Conservation (phyloP, 768 basidiomycete species). For the Calocera cornea region DNA sequence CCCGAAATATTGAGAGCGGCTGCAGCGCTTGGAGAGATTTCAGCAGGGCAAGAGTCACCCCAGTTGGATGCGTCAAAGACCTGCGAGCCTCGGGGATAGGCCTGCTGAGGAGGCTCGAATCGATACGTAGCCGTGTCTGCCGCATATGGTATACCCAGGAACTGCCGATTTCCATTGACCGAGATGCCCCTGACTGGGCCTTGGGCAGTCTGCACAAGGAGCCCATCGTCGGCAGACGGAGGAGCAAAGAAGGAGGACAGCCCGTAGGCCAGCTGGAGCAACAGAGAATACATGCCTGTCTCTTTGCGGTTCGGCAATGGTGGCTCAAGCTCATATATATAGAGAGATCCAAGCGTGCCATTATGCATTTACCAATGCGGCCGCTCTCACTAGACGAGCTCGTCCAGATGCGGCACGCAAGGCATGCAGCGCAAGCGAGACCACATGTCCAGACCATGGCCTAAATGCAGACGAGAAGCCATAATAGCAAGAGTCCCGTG, state of each 20-base stretch:
- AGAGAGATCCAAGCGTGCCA: background rate
- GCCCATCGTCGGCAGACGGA: background rate
- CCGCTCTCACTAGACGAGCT: background rate
- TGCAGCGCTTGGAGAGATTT: background rate
- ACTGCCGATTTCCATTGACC: background rate
- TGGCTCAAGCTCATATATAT: background rate
- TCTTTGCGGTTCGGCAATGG: background rate
- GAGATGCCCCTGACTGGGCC: background rate
- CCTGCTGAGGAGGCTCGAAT: background rate
- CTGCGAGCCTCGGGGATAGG: background rate
- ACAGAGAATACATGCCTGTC: background rate
- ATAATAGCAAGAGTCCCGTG: background rate
- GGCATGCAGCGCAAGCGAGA: background rate
- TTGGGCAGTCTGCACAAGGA: background rate
- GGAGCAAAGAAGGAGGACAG: background rate
- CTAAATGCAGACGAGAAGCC: background rate
- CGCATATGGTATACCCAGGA: background rate
- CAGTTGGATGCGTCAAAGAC: background rate
- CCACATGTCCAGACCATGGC: background rate
- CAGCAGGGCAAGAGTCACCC: background rate
- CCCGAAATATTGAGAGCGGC: background rate
- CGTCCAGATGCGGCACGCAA: background rate
- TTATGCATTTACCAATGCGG: background rate
- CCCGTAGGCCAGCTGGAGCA: background rate
- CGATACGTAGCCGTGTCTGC: background rate